Conservation (phyloP, 768 basidiomycete species). For the Lactarius akahatsu region DNA sequence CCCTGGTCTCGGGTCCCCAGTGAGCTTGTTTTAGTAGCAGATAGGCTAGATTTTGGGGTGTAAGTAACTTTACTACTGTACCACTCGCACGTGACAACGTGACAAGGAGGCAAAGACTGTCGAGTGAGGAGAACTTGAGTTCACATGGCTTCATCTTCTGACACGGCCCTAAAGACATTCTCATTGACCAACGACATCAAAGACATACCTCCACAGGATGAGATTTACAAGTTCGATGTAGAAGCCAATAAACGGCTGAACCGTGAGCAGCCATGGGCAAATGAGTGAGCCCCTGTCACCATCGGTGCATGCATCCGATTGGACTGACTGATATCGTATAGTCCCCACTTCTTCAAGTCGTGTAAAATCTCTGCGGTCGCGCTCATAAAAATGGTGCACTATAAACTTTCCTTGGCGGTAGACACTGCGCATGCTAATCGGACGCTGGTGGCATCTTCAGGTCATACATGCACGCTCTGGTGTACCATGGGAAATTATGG, state of each 20-base stretch:
- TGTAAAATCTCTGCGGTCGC: conserved; percentile 96
- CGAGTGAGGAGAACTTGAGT: background rate
- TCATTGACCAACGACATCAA: conserved; percentile 67
- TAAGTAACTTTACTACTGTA: background rate
- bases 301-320: conserved; percentile 6
- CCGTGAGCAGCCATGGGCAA: conserved; percentile 75
- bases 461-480: conserved; percentile 98
- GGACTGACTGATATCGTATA: conserved; percentile 34
- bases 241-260: conserved; percentile 67
- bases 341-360: conserved; percentile 78
- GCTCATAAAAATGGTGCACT: conserved; percentile 85
- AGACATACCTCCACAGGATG: conserved; percentile 71
- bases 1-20: no score
- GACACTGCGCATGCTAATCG: conserved; percentile 19
- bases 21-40: no score
- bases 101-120: background rate
- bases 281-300: conserved; percentile 59
- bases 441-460: conserved; percentile 44
- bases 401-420: background rate
- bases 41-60: no score
- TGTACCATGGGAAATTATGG: conserved; percentile 99
- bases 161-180: conserved; percentile 71
- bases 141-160: conserved; percentile 41
- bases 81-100: conserved; percentile 21
- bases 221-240: conserved; percentile 73